A percentile compares a stretch with the other conserved stretches of the same genome.
Evolutionary conservation across 805 yeast genomes (phyloP).

Genomic region (Saccharomyces mikatae): DNA sequence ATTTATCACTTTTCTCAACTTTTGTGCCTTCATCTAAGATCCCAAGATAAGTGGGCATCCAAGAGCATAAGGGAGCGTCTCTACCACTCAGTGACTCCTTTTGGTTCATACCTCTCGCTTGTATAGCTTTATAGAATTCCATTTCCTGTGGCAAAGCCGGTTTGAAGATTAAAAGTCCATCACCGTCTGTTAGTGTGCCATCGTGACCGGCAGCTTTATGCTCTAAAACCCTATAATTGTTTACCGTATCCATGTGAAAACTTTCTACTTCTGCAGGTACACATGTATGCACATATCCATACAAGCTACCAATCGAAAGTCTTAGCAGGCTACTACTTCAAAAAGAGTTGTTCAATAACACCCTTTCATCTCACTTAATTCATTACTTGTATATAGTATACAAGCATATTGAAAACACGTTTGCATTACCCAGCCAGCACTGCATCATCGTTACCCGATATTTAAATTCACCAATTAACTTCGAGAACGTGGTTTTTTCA

Average conservation of each 20-base stretch:
- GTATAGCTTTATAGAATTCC: conserved; percentile 50
- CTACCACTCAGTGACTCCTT: conserved; percentile 9
- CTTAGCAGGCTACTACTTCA: too few species aligned
- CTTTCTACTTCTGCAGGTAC: neutral
- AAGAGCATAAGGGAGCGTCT: conserved; percentile 20
- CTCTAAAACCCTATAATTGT: conserved; percentile 9
- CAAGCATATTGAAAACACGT: neutral
- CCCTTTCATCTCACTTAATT: neutral
- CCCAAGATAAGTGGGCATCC: conserved; percentile 28
- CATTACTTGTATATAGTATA: neutral
- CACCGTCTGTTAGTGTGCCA: conserved; percentile 57
- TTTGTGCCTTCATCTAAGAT: conserved; percentile 18
- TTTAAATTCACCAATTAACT: neutral
- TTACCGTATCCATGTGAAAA: neutral
- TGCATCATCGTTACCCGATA: neutral
- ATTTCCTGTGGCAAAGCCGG: conserved; percentile 57
- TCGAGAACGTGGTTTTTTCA: neutral
- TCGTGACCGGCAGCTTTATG: conserved; percentile 92
- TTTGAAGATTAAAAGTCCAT: conserved; percentile 68
- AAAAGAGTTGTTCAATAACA: neutral
- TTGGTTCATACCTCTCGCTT: conserved; percentile 5
- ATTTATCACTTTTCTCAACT: neutral
- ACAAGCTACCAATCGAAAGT: neutral
- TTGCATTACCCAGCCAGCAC: neutral
- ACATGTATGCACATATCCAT: neutral